phyloP scores from a whole-genome alignment of 306 rosid species.

The Lathyrus sativus region DNA sequence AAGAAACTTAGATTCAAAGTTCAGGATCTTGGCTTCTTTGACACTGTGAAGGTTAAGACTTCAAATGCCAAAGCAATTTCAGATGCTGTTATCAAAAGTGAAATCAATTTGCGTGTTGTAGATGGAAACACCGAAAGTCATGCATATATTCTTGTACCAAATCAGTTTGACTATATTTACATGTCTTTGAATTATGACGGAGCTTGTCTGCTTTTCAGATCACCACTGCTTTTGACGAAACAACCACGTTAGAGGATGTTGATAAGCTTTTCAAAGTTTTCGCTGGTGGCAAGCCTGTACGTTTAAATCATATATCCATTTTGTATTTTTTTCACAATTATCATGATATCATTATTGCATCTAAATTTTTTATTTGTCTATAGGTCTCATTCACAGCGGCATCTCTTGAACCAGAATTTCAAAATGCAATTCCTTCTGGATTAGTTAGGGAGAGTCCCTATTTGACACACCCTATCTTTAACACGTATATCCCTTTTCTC shows the following conservation, averaged over 20 bases:
- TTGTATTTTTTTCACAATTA: conserved; percentile 16
- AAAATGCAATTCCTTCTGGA: conserved; percentile 68
- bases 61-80: conserved; percentile 73
- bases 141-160: conserved; percentile 19
- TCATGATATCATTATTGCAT: conserved; percentile 5
- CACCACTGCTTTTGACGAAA: conserved; percentile 92
- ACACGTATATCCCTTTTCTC: conserved; percentile 59
- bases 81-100: conserved; percentile 67
- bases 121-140: conserved; percentile 76
- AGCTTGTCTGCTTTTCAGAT: conserved; percentile 59
- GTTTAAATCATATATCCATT: conserved; percentile 10
- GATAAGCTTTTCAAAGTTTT: conserved; percentile 83
- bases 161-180: conserved; percentile 29
- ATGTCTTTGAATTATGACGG: conserved; percentile 33
- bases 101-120: too few species aligned
- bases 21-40: conserved; percentile 88
- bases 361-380: conserved; percentile 27
- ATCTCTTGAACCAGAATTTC: conserved; percentile 83
- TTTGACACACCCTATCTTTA: conserved; percentile 88
- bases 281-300: conserved; percentile 49
- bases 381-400: conserved; percentile 93
- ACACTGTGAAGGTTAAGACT: too few species aligned
- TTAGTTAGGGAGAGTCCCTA: conserved; percentile 80
- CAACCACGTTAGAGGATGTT: too few species aligned
- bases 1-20: conserved; percentile 95